Evolutionary conservation across 768 basidiomycete genomes (phyloP).

Genomic region (Boletales sp.): DNA sequence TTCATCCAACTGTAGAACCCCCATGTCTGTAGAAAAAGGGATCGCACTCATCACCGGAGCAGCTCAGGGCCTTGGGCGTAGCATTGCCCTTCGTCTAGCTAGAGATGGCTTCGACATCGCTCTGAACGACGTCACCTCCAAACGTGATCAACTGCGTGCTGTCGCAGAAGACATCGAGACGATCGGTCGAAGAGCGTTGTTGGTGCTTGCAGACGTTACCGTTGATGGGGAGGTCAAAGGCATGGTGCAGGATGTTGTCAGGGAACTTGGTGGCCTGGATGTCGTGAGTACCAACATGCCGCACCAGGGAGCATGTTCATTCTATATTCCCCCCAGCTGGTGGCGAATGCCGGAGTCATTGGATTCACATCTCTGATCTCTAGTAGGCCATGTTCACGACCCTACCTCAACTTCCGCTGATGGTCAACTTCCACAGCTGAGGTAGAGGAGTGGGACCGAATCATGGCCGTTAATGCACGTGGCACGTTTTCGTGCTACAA

Average conservation of each 20-base stretch:
- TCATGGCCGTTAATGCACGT: slow-evolving; percentile 36
- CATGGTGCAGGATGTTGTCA: slow-evolving; percentile 33
- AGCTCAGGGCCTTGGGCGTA: slow-evolving; percentile 27
- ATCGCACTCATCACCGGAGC: slow-evolving; percentile 30
- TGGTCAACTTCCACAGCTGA: slow-evolving; percentile 19
- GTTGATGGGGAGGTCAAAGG: slow-evolving; percentile 38
- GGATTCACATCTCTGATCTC: neutral
- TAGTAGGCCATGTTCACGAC: neutral
- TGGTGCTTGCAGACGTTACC: slow-evolving; percentile 37
- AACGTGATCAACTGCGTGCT: slow-evolving; percentile 5
- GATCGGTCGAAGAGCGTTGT: slow-evolving; percentile 11
- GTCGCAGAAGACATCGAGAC: slow-evolving; percentile 11
- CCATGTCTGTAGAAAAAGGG: slow-evolving; percentile 23
- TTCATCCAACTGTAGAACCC: neutral
- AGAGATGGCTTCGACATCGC: slow-evolving; percentile 26
- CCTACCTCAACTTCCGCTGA: neutral
- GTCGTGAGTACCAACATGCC: slow-evolving; percentile 32
- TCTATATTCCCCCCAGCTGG: slow-evolving; percentile 1
- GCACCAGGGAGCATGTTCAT: neutral
- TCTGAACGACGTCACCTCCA: slow-evolving; percentile 25
- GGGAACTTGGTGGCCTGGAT: slow-evolving; percentile 40
- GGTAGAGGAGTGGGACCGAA: slow-evolving; percentile 37
- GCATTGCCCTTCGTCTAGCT: slow-evolving; percentile 17
- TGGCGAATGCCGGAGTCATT: slow-evolving; percentile 14
- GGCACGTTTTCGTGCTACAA: slow-evolving; percentile 39